Percentiles rank a stretch among this genome's conserved stretches.
phyloP scores from a whole-genome alignment of 2,329 filamentous ascomycete species.

The Dactylellina haptotyla region DNA sequence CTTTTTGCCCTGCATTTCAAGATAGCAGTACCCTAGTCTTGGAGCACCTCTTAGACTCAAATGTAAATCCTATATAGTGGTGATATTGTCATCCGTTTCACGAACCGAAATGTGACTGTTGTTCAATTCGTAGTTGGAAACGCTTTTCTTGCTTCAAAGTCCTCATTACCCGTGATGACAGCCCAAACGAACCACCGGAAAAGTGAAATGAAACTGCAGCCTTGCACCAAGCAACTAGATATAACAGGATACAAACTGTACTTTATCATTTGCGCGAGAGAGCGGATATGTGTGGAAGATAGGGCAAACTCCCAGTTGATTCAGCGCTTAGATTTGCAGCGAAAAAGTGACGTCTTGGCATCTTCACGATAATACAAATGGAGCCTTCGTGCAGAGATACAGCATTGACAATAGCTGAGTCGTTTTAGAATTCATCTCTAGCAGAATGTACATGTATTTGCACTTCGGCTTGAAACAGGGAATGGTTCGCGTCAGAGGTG shows the following conservation, averaged over 20 bases:
- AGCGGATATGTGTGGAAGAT: conserved; percentile 1
- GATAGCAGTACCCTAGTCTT: not conserved
- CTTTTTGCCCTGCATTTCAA: too few species aligned
- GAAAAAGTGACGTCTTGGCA: not conserved
- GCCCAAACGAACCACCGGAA: not conserved
- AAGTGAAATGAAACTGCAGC: not conserved
- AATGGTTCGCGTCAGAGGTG: too few species aligned
- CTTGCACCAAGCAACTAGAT: not conserved
- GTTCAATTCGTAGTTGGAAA: conserved; percentile 5
- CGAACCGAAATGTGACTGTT: too few species aligned
- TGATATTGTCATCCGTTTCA: too few species aligned
- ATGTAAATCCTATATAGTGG: not conserved
- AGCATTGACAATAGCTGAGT: not conserved
- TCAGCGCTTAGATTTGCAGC: not conserved
- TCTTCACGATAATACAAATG: not conserved
- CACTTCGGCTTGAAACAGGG: too few species aligned
- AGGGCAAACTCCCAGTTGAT: not conserved
- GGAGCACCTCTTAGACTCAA: not conserved
- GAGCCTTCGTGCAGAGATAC: not conserved
- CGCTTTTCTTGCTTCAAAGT: not conserved
- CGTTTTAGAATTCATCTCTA: not conserved
- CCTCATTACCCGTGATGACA: not conserved
- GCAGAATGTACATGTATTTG: not conserved
- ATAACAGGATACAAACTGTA: not conserved
- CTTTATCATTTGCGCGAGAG: conserved; percentile 1